Evolutionary conservation across 2,329 filamentous ascomycete genomes (phyloP).

Genomic region (Sphaerulina populicola): DNA sequence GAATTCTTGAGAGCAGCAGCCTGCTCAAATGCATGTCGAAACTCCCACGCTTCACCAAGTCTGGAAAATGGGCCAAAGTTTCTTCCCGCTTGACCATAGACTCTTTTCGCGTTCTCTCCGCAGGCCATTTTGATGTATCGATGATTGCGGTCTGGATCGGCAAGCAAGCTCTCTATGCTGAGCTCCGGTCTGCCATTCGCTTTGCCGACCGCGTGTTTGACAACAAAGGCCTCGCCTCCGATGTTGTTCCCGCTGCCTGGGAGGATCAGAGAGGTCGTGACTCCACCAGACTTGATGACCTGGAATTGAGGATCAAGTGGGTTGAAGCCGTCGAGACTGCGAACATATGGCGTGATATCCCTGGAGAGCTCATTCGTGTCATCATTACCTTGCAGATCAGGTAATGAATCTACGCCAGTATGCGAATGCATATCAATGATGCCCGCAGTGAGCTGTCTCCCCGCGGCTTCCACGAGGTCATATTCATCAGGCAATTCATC

Average conservation of each 20-base stretch:
- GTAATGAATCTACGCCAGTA: conserved; percentile 53
- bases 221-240: conserved; percentile 59
- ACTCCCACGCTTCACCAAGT: conserved; percentile 56
- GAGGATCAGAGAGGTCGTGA: conserved; percentile 59
- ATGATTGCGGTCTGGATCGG: conserved; percentile 57
- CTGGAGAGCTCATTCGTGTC: conserved; percentile 58
- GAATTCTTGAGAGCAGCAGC: conserved; percentile 49
- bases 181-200: conserved; percentile 54
- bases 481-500: conserved; percentile 42
- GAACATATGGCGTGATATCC: conserved; percentile 60
- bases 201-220: conserved; percentile 59
- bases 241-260: conserved; percentile 65
- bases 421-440: conserved; percentile 68
- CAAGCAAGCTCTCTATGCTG: conserved; percentile 55
- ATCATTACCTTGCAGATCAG: conserved; percentile 45
- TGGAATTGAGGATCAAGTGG: conserved; percentile 57
- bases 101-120: conserved; percentile 59
- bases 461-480: conserved; percentile 50
- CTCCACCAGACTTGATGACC: conserved; percentile 64
- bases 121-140: conserved; percentile 70
- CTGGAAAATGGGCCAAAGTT: conserved; percentile 50
- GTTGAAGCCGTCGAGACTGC: conserved; percentile 57
- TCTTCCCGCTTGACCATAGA: conserved; percentile 50
- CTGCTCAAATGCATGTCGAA: conserved; percentile 9
- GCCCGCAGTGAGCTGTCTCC: conserved; percentile 55